A percentile compares a stretch with the other conserved stretches of the same genome.
Conservation (phyloP, 1,139 yeast genomes). For the Taphrina betulina region DNA sequence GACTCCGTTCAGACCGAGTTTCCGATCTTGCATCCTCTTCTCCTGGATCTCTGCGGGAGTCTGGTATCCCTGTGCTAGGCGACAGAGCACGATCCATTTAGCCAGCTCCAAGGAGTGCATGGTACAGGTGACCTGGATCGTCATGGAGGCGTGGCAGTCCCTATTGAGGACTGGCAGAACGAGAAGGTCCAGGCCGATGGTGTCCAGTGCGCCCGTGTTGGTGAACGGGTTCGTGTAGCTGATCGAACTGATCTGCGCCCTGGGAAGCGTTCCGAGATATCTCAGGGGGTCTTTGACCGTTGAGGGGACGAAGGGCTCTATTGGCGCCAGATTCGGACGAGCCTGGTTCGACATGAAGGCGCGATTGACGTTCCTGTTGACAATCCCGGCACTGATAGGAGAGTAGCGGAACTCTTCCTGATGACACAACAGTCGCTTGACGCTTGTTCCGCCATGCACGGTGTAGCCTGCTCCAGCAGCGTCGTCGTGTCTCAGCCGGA, state of each 20-base stretch:
- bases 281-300: background rate
- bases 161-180: background rate
- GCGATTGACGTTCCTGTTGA: slow-evolving; percentile 5
- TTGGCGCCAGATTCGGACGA: background rate
- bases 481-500: background rate
- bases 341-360: slow-evolving; percentile 11
- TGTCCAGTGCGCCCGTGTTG: slow-evolving; percentile 10
- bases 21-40: background rate
- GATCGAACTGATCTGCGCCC: background rate
- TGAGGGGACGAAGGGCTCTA: background rate
- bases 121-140: too few species aligned
- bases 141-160: background rate
- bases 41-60: background rate
- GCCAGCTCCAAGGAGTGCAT: slow-evolving; percentile 1
- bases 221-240: slow-evolving; percentile 9
- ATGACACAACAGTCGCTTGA: background rate
- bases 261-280: background rate
- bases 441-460: background rate
- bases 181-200: slow-evolving; percentile 1
- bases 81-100: slow-evolving; percentile 17
- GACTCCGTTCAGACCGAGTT: slow-evolving; percentile 1
- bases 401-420: background rate
- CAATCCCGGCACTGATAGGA: slow-evolving; percentile 16
- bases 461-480: background rate
- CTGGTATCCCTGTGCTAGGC: slow-evolving; percentile 14